phyloP scores from a whole-genome alignment of 139 green algal species.

The Tetradesmus obliquus region DNA sequence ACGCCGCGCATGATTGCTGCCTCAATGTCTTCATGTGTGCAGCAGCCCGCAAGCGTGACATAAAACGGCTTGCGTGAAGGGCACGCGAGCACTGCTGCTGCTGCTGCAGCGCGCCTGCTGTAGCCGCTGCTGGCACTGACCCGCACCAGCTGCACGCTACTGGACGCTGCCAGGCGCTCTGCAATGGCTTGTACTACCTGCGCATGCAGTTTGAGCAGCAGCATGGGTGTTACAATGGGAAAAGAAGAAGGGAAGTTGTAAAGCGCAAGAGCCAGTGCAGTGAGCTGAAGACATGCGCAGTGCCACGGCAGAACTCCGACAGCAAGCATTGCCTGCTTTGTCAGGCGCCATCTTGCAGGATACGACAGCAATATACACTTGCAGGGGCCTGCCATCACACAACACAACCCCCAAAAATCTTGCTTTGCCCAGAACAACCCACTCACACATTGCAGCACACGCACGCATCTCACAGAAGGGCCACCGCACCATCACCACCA shows the following conservation, averaged over 20 bases:
- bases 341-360: no score
- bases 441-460: no score
- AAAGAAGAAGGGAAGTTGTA: not conserved
- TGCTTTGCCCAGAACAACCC: no score
- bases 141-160: not conserved
- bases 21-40: not conserved
- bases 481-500: not conserved
- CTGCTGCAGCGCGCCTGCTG: slow-evolving; percentile 22
- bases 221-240: not conserved
- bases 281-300: not conserved
- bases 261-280: not conserved
- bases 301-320: no score
- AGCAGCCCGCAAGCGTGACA: not conserved
- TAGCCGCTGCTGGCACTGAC: slow-evolving; percentile 18
- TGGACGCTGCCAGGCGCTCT: not conserved
- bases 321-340: no score
- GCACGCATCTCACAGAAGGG: not conserved
- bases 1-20: slow-evolving; percentile 4
- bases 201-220: not conserved
- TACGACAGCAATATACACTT: no score
- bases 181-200: slow-evolving; percentile 22
- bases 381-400: no score
- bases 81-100: slow-evolving; percentile 11
- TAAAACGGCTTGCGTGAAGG: not conserved
- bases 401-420: no score